These are phyloP conservation scores for Clonostachys sp. DNA, from an alignment of 2,329 filamentous ascomycete species.

Conservation along the genomic window DNA sequence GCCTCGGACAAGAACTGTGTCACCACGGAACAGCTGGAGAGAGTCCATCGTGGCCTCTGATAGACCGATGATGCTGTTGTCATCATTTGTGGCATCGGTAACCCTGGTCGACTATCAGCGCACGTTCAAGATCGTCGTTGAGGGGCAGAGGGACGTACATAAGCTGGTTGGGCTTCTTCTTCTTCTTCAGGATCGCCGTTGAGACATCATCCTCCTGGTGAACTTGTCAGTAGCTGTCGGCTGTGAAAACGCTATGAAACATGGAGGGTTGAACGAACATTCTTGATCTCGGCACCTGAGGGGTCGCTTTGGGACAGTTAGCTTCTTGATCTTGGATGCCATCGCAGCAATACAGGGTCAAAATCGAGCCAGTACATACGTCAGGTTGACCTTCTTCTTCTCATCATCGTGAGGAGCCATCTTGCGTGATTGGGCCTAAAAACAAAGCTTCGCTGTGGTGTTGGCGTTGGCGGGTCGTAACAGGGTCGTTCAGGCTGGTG, in stretches of 20 bases:
- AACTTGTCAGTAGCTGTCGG: slow-evolving; percentile 18
- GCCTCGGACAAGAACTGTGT: slow-evolving; percentile 96
- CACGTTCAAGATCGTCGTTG: slow-evolving; percentile 1
- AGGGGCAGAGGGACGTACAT: slow-evolving; percentile 59
- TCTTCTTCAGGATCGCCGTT: slow-evolving; percentile 98
- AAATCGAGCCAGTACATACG: slow-evolving; percentile 47
- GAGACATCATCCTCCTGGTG: slow-evolving; percentile 80
- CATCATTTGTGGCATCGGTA: slow-evolving; percentile 97
- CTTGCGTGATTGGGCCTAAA: slow-evolving; percentile 29
- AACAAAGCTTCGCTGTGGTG: no score
- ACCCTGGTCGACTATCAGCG: slow-evolving; percentile 56
- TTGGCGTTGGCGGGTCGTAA: background rate
- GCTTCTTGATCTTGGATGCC: no score
- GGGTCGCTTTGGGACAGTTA: slow-evolving; percentile 59
- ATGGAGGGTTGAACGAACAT: slow-evolving; percentile 50
- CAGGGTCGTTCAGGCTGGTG: slow-evolving; percentile 1
- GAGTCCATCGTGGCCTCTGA: slow-evolving; percentile 99
- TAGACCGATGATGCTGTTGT: slow-evolving; percentile 98
- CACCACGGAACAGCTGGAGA: slow-evolving; percentile 95
- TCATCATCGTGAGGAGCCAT: slow-evolving; percentile 68
- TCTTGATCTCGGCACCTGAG: slow-evolving; percentile 82
- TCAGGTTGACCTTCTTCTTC: slow-evolving; percentile 81
- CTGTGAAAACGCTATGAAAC: background rate
- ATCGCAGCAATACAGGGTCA: background rate
- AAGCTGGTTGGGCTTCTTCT: slow-evolving; percentile 99